Evolutionary conservation across 495 filamentous ascomycete species (phyloP).

Genomic region (Apiosordaria backusii): DNA sequence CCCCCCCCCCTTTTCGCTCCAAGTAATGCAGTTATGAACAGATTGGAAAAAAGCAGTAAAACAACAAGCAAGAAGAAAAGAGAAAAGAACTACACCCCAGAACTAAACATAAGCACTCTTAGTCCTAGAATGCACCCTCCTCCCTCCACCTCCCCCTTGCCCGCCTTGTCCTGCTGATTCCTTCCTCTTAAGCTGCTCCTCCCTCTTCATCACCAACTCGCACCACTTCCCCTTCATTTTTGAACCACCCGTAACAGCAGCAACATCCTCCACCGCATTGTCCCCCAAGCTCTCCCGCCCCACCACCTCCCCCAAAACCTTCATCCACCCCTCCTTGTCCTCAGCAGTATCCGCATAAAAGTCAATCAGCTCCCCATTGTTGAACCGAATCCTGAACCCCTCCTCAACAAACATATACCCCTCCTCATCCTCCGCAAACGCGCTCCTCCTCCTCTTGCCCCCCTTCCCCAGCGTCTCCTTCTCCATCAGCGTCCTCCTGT

Average conservation of each 20-base stretch:
- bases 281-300: conserved; percentile 53
- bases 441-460: conserved; percentile 81
- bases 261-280: conserved; percentile 31
- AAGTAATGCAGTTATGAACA: background rate
- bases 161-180: conserved; percentile 24
- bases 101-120: conserved; percentile 49
- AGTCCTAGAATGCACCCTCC: conserved; percentile 48
- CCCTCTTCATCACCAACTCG: conserved; percentile 70
- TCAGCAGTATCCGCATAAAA: conserved; percentile 89
- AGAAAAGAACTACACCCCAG: conserved; percentile 21
- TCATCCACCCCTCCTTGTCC: conserved; percentile 93
- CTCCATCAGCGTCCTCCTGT: conserved; percentile 75
- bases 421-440: conserved; percentile 96
- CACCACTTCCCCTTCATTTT: conserved; percentile 67
- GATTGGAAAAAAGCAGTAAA: background rate
- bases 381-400: conserved; percentile 96
- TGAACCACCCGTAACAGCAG: conserved; percentile 41
- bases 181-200: conserved; percentile 41
- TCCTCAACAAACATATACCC: conserved; percentile 99
- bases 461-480: conserved; percentile 70
- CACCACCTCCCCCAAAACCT: conserved; percentile 77
- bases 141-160: conserved; percentile 27
- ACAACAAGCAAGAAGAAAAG: background rate
- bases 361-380: conserved; percentile 95
- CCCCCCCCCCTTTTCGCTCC: background rate